These are phyloP conservation scores for Quercus berberidifolia DNA, from an alignment of 306 rosid species.

Conservation along the genomic window DNA sequence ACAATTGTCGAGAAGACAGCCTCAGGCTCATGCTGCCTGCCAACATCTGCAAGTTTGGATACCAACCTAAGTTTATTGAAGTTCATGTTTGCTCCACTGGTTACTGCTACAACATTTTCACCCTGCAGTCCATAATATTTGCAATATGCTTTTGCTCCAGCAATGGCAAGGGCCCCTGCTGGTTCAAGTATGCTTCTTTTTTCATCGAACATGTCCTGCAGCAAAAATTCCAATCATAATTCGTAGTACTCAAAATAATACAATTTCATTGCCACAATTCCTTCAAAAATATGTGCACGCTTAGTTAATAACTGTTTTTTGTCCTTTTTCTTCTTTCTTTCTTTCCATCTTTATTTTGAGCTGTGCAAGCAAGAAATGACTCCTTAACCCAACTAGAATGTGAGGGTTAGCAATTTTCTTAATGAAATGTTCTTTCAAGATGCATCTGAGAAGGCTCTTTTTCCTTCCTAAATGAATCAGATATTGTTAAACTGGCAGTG, in stretches of 20 bases:
- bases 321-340: neutral
- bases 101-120: conserved; percentile 49
- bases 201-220: conserved; percentile 62
- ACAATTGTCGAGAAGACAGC: conserved; percentile 40
- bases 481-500: neutral
- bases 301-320: neutral
- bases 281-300: neutral
- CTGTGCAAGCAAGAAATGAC: neutral
- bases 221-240: neutral
- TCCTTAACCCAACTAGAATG: too few relatives aligned
- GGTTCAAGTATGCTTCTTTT: conserved; percentile 57
- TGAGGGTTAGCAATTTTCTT: too few relatives aligned
- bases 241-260: neutral
- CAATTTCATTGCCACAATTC: neutral
- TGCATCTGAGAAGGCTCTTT: too few relatives aligned
- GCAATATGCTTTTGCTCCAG: conserved; percentile 62
- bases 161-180: conserved; percentile 60
- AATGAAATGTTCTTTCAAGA: too few relatives aligned
- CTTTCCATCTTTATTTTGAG: neutral
- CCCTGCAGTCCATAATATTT: conserved; percentile 52
- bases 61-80: conserved; percentile 47
- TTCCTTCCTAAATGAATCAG: too few relatives aligned
- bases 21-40: conserved; percentile 51
- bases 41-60: conserved; percentile 55
- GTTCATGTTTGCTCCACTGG: conserved; percentile 66